phyloP scores from a whole-genome alignment of 306 rosid species.

The Cucurbita moschata region DNA sequence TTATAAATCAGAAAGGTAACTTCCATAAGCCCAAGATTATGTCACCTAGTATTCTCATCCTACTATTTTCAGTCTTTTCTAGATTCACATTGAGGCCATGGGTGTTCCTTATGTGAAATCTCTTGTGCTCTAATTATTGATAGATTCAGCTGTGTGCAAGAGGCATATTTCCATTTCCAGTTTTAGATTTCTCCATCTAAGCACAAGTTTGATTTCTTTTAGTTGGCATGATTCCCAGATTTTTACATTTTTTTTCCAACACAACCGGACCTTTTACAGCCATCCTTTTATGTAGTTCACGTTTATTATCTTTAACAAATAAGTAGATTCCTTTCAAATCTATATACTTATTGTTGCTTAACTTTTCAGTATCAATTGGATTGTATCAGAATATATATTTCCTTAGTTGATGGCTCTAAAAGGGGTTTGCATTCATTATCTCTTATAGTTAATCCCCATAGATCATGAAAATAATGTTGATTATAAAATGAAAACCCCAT shows the following conservation, averaged over 20 bases:
- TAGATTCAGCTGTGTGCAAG: neutral
- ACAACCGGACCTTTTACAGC: neutral
- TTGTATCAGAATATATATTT: neutral
- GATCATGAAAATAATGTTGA: neutral
- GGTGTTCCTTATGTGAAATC: neutral
- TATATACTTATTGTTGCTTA: neutral
- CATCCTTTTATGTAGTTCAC: neutral
- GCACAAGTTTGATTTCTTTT: neutral
- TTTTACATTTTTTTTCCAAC: neutral
- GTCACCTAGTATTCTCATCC: neutral
- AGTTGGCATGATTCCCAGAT: neutral
- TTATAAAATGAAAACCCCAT: neutral
- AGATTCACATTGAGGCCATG: conserved; percentile 3
- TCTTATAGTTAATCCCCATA: neutral
- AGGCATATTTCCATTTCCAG: neutral
- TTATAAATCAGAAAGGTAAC: conserved; percentile 1
- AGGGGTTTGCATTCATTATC: neutral
- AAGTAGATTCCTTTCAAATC: neutral
- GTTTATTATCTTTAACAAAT: neutral
- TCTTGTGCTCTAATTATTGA: neutral
- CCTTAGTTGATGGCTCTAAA: neutral
- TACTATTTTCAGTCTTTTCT: neutral
- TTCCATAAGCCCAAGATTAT: neutral
- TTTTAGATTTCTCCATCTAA: neutral
- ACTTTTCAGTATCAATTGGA: neutral